These are phyloP conservation scores for Pyrus hybrid DNA, from an alignment of 331 rosid species.

Conservation along the genomic window DNA sequence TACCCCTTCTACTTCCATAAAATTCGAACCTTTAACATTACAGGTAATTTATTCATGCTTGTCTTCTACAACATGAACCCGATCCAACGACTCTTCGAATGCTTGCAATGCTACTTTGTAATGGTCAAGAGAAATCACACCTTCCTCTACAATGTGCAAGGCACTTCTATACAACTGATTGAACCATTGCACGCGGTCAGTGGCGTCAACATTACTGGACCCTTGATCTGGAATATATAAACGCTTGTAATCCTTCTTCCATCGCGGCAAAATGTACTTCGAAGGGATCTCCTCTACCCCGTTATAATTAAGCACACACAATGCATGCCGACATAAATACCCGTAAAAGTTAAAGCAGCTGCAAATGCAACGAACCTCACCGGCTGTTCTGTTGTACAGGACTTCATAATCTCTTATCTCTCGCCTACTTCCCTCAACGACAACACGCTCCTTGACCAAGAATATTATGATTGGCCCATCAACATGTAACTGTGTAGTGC, in stretches of 20 bases:
- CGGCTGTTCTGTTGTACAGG: slow-evolving; percentile 66
- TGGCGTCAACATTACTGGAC: slow-evolving; percentile 24
- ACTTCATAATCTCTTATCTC: slow-evolving; percentile 87
- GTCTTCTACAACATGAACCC: slow-evolving; percentile 64
- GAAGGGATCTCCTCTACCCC: slow-evolving; percentile 92
- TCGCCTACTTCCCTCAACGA: slow-evolving; percentile 58
- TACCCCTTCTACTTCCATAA: too few relatives aligned
- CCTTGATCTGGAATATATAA: slow-evolving; percentile 42
- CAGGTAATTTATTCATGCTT: slow-evolving; percentile 23
- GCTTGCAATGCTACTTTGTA: slow-evolving; percentile 71
- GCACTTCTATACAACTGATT: slow-evolving; percentile 63
- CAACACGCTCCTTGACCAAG: slow-evolving; percentile 87
- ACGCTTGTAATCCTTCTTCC: slow-evolving; percentile 94
- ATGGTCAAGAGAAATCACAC: slow-evolving; percentile 65
- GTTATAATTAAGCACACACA: slow-evolving; percentile 80
- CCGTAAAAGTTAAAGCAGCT: slow-evolving; percentile 82
- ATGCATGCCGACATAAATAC: slow-evolving; percentile 80
- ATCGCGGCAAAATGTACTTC: slow-evolving; percentile 55
- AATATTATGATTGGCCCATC: slow-evolving; percentile 76
- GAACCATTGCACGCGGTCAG: slow-evolving; percentile 52
- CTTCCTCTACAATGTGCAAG: slow-evolving; percentile 89
- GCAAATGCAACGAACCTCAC: slow-evolving; percentile 98
- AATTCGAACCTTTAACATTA: neutral
- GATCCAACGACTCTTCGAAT: slow-evolving; percentile 64
- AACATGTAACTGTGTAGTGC: slow-evolving; percentile 78